Evolutionary conservation across 2,329 filamentous ascomycete species (phyloP).

Genomic region (Trichoderma brevicompactum): DNA sequence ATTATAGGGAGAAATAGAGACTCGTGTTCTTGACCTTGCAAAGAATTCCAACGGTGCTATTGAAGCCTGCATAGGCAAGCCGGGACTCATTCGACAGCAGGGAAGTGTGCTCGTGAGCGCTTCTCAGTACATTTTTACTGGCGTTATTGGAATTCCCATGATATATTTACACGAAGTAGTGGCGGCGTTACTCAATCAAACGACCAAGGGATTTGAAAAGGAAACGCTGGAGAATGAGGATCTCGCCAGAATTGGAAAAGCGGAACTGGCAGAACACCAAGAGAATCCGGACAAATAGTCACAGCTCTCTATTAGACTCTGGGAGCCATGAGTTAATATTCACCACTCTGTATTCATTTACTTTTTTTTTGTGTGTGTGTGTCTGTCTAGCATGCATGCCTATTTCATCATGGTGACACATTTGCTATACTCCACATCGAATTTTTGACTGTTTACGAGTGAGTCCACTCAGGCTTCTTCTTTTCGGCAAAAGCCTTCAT

Average conservation of each 20-base stretch:
- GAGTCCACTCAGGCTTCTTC: constrained; percentile 87
- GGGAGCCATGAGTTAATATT: not conserved
- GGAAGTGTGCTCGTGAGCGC: not conserved
- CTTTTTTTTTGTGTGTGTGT: not conserved
- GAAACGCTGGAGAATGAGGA: constrained; percentile 25
- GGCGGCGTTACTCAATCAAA: constrained; percentile 22
- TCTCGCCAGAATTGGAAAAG: constrained; percentile 25
- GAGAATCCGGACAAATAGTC: not conserved
- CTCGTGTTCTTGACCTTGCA: constrained; percentile 17
- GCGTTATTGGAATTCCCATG: constrained; percentile 9
- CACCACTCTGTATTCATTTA: not conserved
- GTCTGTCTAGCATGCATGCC: not conserved
- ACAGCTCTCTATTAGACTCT: not conserved
- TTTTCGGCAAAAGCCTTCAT: constrained; percentile 96
- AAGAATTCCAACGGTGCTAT: constrained; percentile 8
- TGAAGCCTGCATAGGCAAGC: constrained; percentile 13
- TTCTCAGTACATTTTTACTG: not conserved
- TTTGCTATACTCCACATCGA: not conserved
- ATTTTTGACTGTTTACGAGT: constrained; percentile 60
- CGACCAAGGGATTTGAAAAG: constrained; percentile 19
- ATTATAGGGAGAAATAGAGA: constrained; percentile 25
- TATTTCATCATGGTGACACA: not conserved
- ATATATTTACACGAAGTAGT: constrained; percentile 11
- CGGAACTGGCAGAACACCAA: not conserved
- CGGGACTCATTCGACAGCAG: constrained; percentile 16